Percentiles rank a stretch among this genome's conserved stretches.
These are phyloP conservation scores for Camptophora hylomeconis DNA, from an alignment of 2,329 filamentous ascomycete genomes.

Conservation along the genomic window DNA sequence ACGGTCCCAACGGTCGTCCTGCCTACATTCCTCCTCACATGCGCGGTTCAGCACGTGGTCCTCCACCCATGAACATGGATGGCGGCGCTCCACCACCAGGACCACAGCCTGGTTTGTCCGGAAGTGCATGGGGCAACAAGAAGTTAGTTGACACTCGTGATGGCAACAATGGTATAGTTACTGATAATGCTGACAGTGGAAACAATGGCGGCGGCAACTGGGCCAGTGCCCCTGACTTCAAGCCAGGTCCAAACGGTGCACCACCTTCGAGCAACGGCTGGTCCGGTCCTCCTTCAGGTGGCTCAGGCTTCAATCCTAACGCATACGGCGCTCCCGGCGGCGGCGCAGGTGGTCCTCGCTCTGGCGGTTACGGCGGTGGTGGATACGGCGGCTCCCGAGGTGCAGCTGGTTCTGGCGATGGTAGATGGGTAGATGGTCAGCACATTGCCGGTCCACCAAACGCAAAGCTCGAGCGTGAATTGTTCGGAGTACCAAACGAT, in stretches of 20 bases:
- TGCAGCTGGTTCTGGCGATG: conserved; percentile 78
- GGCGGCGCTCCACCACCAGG: conserved; percentile 22
- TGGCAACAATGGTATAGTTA: not conserved
- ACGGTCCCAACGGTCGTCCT: conserved; percentile 28
- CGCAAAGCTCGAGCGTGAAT: conserved; percentile 81
- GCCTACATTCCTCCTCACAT: conserved; percentile 56
- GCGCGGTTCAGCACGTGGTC: conserved; percentile 27
- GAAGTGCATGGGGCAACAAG: conserved; percentile 23
- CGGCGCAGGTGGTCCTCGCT: conserved; percentile 36
- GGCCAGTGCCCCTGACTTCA: conserved; percentile 47
- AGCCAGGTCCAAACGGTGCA: conserved; percentile 25
- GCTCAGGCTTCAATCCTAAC: conserved; percentile 50
- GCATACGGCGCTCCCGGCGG: conserved; percentile 46
- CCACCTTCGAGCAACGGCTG: conserved; percentile 26
- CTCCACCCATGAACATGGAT: conserved; percentile 22
- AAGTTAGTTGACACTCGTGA: conserved; percentile 8
- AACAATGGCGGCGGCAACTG: conserved; percentile 26
- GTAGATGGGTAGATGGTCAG: conserved; percentile 93
- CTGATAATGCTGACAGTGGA: conserved; percentile 1
- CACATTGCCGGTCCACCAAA: conserved; percentile 84
- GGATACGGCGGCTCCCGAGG: conserved; percentile 40
- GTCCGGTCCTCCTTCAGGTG: conserved; percentile 26
- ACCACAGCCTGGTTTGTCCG: conserved; percentile 19
- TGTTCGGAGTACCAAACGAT: conserved; percentile 84
- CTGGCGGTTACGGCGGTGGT: conserved; percentile 26